Evolutionary conservation across 1,284 basidiomycete species (phyloP), one percentile per base, ranked within the genome.

Genomic region (Ceratobasidium sp.): DNA sequence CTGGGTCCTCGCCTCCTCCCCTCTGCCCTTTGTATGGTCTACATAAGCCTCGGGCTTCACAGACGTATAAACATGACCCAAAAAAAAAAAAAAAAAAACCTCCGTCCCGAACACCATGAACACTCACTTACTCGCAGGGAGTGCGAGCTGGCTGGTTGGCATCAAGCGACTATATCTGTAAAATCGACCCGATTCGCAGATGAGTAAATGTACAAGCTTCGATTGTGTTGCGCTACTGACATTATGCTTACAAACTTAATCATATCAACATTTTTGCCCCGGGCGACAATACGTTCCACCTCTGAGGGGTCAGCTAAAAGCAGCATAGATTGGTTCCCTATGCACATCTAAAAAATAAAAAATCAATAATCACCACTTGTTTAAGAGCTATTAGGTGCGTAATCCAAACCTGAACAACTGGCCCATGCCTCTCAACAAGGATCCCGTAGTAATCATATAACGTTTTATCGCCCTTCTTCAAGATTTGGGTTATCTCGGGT

Each of bases 331-430:
- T 46, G 49, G 9, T 56, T 46, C 29, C 37, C 66, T 41, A 53
- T 39, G n/a, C 51, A 69, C 24, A 69, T 37, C 66, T 58, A 14
- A 27, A 14, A 11, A 46, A 63, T n/a, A n/a, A n/a, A n/a, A 29
- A 16, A 13, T 54, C 24, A 11, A 8, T 29, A 2, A 29, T 11
- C 22, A 22, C 19, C 24, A 22, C 9, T 29, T 29, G 14, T 31
- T 29, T 24, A 31, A 6, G 24, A 29, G 22, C 3, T 9, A 22
- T n/a, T 29, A 54, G 49, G 5, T 29, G 3, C 13, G 27, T 29
- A 27, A 64, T 34, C 29, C 51, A 39, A 22, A 68, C 65, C 65
- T 68, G 65, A n/a, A 13, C n/a, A 11, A 68, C 24, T 56, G 65
- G 34, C 29, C 65, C 65, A 29, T 68, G 65, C 37, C 14, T 39